These are phyloP conservation scores for Debaryomyces castellii DNA, from an alignment of 805 yeast genomes.

Conservation along the genomic window DNA sequence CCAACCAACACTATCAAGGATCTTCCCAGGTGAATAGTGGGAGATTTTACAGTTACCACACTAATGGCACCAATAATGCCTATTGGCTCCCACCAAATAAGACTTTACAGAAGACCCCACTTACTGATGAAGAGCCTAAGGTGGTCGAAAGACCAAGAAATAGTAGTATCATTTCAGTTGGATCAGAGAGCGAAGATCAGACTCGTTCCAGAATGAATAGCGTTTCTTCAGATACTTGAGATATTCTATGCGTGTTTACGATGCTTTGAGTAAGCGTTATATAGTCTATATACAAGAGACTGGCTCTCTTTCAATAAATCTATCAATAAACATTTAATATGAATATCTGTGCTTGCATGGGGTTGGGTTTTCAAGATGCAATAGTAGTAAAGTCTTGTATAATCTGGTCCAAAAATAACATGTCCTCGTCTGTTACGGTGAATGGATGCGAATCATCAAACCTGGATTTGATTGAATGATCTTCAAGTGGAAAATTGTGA, in stretches of 20 bases:
- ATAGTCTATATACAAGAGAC: neutral
- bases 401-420: slow-evolving; percentile 16
- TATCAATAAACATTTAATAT: neutral
- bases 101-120: slow-evolving; percentile 5
- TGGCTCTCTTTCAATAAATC: neutral
- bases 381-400: slow-evolving; percentile 9
- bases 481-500: neutral
- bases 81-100: slow-evolving; percentile 34
- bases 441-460: slow-evolving; percentile 6
- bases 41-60: slow-evolving; percentile 34
- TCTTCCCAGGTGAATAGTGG: slow-evolving; percentile 38
- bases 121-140: neutral
- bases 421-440: slow-evolving; percentile 17
- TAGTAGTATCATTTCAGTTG: slow-evolving; percentile 15
- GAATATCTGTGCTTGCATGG: no score
- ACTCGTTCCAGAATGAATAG: slow-evolving; percentile 17
- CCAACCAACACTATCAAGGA: slow-evolving; percentile 29
- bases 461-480: neutral
- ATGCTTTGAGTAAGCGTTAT: neutral
- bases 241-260: neutral
- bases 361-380: neutral
- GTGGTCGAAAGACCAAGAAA: slow-evolving; percentile 9
- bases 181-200: slow-evolving; percentile 8
- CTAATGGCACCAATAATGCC: slow-evolving; percentile 35
- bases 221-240: slow-evolving; percentile 10